Percentiles rank a stretch among this genome's conserved stretches.
These are phyloP conservation scores for Chenopodium suecicum DNA, from an alignment of 148 eudicot genomes.

Conservation along the genomic window DNA sequence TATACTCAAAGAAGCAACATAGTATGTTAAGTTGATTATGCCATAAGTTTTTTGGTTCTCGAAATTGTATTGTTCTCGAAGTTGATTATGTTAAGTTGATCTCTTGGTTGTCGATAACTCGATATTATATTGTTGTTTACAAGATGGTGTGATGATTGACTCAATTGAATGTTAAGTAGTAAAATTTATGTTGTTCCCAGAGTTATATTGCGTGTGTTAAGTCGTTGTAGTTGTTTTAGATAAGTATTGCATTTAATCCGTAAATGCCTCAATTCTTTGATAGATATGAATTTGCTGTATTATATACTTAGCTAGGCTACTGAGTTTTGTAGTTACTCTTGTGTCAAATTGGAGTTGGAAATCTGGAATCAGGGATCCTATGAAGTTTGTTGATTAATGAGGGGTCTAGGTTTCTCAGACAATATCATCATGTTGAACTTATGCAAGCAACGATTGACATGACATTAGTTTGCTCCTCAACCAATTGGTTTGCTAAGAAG, in stretches of 20 bases:
- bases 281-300: not conserved
- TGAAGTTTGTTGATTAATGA: not conserved
- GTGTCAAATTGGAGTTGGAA: not conserved
- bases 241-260: no score
- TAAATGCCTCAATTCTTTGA: not conserved
- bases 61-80: not conserved
- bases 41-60: not conserved
- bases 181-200: no score
- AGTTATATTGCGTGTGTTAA: not conserved
- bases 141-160: no score
- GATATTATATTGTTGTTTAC: no score
- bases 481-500: not conserved
- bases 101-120: no score
- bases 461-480: not conserved
- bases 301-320: not conserved
- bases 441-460: not conserved
- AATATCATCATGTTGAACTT: not conserved
- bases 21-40: not conserved
- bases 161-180: no score
- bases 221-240: not conserved
- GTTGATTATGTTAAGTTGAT: no score
- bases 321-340: not conserved
- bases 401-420: not conserved
- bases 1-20: not conserved
- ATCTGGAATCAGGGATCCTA: no score